Base-by-base conservation (phyloP, 2,329 filamentous ascomycete genomes). In the Bimuria novae-zelandiae region DNA sequence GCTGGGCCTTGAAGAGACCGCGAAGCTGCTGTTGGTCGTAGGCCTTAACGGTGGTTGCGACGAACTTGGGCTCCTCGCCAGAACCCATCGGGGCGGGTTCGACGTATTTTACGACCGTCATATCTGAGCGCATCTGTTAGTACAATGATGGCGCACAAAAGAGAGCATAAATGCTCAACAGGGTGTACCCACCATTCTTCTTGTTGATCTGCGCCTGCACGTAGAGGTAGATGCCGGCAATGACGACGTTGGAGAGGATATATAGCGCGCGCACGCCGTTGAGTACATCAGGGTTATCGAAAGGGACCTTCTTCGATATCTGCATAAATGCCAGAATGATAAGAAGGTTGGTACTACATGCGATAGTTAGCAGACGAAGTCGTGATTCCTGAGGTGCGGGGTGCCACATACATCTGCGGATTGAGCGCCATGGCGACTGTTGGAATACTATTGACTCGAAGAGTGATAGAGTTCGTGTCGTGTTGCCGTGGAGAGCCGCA, bases 91-190 rank as follows among this genome's bases (percentile, higher is more conserved):
- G 87, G 4, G 94, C 85, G 39, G 92, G 93, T 81, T 99, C 94
- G 74, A 99, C 92, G 79, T 99, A 99, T 80, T 99, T 97, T 73
- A 99, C 87, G 3, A 94, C 96, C 21, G 92, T 96, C 79, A 97
- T 84, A 74, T 99, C 94, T 97, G 71, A 19, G 5, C 4, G 1
- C 23, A 46, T 40, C 63, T 49, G 43, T 69, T 52, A 68, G 63
- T 57, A n/a, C 46, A 36, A 17, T 12, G 11, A n/a, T 35, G 16
- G 6, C 17, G 39, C 21, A 17, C 19, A 11, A 14, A 14, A 12
- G 22, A 21, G 35, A 16, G 19, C 14, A 14, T 12, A 16, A 17
- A 14, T 10, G 4, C 16, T 27, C n/a, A n/a, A n/a, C 19, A 23
- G 23, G 5, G 14, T 19, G 5, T 11, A 73, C 84, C 56, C 82